Evolutionary conservation across 352 stramenopile genomes (phyloP).

Genomic region (Phytophthora cactorum): DNA sequence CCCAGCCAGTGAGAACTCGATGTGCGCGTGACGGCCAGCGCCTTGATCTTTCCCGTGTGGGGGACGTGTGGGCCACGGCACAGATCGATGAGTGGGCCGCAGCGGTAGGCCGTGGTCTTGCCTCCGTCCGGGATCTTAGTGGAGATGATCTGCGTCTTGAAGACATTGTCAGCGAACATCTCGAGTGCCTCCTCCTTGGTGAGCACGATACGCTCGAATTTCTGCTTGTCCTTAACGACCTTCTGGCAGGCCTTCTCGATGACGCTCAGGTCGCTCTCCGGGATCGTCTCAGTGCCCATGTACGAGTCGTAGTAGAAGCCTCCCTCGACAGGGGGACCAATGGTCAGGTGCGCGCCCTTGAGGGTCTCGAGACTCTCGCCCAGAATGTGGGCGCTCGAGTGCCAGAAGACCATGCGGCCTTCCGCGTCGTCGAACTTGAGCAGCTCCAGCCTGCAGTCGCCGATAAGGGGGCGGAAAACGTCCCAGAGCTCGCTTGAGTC

Average conservation of each 20-base stretch:
- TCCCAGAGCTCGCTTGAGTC: conserved; percentile 95
- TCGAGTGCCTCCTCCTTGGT: conserved; percentile 98
- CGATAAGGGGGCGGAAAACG: conserved; percentile 96
- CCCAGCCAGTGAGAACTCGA: conserved; percentile 98
- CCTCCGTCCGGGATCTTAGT: conserved; percentile 97
- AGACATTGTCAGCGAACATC: conserved; percentile 99
- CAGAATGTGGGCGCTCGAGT: conserved; percentile 97
- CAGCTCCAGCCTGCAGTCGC: conserved; percentile 96
- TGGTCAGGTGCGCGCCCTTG: conserved; percentile 97
- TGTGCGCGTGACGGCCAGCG: conserved; percentile 94
- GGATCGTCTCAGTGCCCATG: conserved; percentile 91
- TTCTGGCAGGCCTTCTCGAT: conserved; percentile 93
- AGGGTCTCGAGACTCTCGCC: conserved; percentile 97
- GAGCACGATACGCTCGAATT: conserved; percentile 98
- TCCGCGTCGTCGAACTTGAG: conserved; percentile 99
- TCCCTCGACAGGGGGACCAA: conserved; percentile 93
- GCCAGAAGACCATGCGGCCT: conserved; percentile 97
- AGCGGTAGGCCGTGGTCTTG: conserved; percentile 97
- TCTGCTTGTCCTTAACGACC: conserved; percentile 97
- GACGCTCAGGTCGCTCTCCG: conserved; percentile 84
- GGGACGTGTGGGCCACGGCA: conserved; percentile 97
- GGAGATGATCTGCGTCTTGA: conserved; percentile 97
- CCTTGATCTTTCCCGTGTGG: conserved; percentile 96
- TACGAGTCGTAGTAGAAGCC: conserved; percentile 99
- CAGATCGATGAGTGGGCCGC: conserved; percentile 97